phyloP scores from a whole-genome alignment of 208 protist genomes.

The Trypanosoma theileri region DNA sequence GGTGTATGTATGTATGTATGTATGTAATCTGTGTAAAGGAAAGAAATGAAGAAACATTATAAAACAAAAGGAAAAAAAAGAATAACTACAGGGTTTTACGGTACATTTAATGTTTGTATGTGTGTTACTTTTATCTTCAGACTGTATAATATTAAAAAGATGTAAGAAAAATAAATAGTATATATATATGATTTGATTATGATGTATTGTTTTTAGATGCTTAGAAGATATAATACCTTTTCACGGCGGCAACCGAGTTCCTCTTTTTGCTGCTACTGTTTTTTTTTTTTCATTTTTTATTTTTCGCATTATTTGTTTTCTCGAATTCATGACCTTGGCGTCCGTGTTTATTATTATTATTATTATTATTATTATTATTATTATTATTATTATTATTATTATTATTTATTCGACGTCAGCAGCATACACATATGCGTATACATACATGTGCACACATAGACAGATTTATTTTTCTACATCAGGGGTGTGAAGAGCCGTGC shows the following conservation, averaged over 20 bases:
- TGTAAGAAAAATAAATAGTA: no score
- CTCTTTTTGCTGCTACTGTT: constrained; percentile 20
- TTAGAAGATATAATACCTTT: constrained; percentile 16
- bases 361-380: no score
- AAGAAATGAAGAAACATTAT: background rate
- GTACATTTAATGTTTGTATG: background rate
- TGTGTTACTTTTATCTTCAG: no score
- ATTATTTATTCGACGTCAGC: no score
- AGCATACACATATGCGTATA: no score
- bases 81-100: background rate
- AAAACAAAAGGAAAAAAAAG: background rate
- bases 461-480: no score
- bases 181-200: no score
- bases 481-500: no score
- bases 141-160: no score
- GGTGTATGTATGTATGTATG: background rate
- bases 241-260: constrained; percentile 3
- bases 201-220: background rate
- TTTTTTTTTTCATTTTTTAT: background rate
- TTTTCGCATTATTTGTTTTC: background rate
- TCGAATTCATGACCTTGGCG: background rate
- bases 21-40: background rate
- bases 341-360: background rate
- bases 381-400: no score
- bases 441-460: no score